These are phyloP conservation scores for Psilocybe mexicana DNA, from an alignment of 1,284 basidiomycete genomes.

Conservation along the genomic window DNA sequence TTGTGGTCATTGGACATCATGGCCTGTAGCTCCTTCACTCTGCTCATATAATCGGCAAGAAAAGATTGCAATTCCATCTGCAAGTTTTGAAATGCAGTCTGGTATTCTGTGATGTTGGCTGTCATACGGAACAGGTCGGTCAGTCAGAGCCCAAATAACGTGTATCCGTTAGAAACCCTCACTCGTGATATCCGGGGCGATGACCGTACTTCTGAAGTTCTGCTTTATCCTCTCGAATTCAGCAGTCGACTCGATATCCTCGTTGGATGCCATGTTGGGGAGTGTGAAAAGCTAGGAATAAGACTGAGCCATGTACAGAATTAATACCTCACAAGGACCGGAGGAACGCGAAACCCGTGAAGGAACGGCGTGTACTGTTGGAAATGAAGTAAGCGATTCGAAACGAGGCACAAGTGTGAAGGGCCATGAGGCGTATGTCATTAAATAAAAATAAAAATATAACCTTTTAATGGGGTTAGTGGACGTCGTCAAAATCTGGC, in stretches of 20 bases:
- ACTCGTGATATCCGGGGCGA: slow-evolving; percentile 19
- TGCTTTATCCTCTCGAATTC: slow-evolving; percentile 23
- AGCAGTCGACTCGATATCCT: slow-evolving; percentile 19
- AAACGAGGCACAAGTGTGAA: background rate
- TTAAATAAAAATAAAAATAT: background rate
- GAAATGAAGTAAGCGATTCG: background rate
- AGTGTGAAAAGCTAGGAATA: background rate
- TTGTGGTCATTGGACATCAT: slow-evolving; percentile 8
- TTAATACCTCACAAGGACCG: background rate
- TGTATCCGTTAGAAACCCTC: background rate
- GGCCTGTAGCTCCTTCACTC: slow-evolving; percentile 18
- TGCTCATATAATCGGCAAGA: slow-evolving; percentile 19
- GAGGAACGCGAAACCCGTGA: slow-evolving; percentile 6
- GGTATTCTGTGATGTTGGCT: slow-evolving; percentile 18
- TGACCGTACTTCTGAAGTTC: slow-evolving; percentile 19
- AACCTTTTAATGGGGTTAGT: too few relatives aligned
- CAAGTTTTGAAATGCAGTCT: slow-evolving; percentile 21
- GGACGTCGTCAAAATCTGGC: too few relatives aligned
- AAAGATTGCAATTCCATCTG: slow-evolving; percentile 25
- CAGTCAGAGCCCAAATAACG: background rate
- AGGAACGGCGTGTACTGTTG: background rate
- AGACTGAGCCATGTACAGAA: background rate
- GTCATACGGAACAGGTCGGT: background rate
- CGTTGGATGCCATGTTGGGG: slow-evolving; percentile 9
- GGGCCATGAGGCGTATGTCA: background rate